Conservation (phyloP, 352 stramenopile species). For the Phytophthora sansomeana region DNA sequence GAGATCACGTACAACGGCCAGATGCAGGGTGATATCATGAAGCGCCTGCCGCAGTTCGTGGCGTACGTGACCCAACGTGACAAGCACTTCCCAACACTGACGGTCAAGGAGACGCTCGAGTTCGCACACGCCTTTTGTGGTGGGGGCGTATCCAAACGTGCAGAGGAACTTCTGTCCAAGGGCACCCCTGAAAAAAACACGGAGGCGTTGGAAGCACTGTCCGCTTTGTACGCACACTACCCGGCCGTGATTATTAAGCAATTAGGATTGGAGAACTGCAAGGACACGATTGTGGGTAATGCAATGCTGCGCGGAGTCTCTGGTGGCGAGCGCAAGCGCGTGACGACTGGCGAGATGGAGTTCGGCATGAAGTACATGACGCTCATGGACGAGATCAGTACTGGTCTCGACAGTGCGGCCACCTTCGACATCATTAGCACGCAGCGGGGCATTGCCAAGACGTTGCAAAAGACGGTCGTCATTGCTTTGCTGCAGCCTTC, state of each 20-base stretch:
- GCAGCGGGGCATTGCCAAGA: constrained; percentile 55
- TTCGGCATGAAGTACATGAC: constrained; percentile 78
- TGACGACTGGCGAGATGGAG: constrained; percentile 89
- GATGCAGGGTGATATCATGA: constrained; percentile 31
- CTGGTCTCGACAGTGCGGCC: constrained; percentile 65
- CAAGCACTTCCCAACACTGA: constrained; percentile 86
- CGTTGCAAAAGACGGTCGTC: constrained; percentile 57
- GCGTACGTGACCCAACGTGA: constrained; percentile 70
- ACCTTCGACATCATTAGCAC: constrained; percentile 64
- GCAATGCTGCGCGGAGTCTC: constrained; percentile 71
- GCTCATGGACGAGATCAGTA: constrained; percentile 85
- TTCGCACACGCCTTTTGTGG: constrained; percentile 78
- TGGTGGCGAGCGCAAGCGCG: constrained; percentile 74
- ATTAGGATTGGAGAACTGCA: constrained; percentile 33
- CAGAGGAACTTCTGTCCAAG: constrained; percentile 51
- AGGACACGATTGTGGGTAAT: constrained; percentile 68
- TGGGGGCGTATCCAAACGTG: constrained; percentile 37
- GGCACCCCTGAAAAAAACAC: constrained; percentile 44
- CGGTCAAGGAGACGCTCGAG: constrained; percentile 36
- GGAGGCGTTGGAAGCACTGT: constrained; percentile 24
- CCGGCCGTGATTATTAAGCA: constrained; percentile 33
- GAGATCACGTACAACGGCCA: constrained; percentile 61
- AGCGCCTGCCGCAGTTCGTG: constrained; percentile 48
- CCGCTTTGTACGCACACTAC: constrained; percentile 38
- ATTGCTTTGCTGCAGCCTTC: constrained; percentile 89